These are phyloP conservation scores for Remersonia thermophila DNA, from an alignment of 2,329 filamentous ascomycete genomes.

Conservation along the genomic window DNA sequence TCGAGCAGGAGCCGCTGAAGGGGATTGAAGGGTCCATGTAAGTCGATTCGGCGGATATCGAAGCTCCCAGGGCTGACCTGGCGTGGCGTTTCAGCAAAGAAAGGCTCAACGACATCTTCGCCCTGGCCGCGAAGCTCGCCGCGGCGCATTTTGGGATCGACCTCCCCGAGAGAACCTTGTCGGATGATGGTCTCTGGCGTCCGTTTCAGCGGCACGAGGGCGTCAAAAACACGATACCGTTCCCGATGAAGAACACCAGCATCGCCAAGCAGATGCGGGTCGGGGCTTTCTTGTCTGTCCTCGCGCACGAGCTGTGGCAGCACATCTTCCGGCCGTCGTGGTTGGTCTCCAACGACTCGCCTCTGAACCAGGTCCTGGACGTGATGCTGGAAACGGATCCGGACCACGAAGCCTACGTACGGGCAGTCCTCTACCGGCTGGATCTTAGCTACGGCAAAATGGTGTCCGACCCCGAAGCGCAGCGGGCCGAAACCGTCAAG, in stretches of 20 bases:
- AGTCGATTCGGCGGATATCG: no score
- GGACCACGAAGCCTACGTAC: slow-evolving; percentile 7
- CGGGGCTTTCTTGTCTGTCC: slow-evolving; percentile 19
- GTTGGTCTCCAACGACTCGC: slow-evolving; percentile 7
- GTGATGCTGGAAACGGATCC: slow-evolving; percentile 2
- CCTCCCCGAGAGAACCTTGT: background rate
- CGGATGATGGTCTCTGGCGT: background rate
- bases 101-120: background rate
- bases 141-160: background rate
- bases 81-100: no score
- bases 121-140: background rate
- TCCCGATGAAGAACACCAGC: background rate
- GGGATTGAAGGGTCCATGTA: no score
- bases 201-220: background rate
- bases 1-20: no score
- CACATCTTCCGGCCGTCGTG: slow-evolving; percentile 24
- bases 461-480: no score
- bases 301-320: slow-evolving; percentile 18
- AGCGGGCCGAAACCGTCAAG: background rate
- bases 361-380: slow-evolving; percentile 1
- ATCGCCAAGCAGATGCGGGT: slow-evolving; percentile 17
- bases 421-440: slow-evolving; percentile 11
- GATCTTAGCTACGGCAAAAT: no score
- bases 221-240: background rate
- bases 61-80: no score